Evolutionary conservation across 1,284 basidiomycete genomes (phyloP).

Genomic region (Afroboletus lepidellus): DNA sequence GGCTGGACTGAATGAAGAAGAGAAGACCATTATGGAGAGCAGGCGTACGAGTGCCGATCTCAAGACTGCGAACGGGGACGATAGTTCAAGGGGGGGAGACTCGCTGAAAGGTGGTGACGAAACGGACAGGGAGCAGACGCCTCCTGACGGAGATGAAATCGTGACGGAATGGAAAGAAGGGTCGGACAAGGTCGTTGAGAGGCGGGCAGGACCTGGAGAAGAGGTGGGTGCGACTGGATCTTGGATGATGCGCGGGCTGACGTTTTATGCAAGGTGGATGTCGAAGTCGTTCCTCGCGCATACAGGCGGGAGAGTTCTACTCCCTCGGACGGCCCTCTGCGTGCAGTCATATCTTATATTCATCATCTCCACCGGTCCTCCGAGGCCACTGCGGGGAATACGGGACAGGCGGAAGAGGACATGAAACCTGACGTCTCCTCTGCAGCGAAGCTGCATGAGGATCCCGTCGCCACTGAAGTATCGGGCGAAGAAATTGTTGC

Average conservation of each 20-base stretch:
- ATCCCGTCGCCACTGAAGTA: not conserved
- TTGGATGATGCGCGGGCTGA: constrained; percentile 13
- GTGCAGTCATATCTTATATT: constrained; percentile 8
- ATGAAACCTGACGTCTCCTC: not conserved
- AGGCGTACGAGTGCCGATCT: constrained; percentile 19
- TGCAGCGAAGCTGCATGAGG: constrained; percentile 1
- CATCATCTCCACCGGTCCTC: constrained; percentile 11
- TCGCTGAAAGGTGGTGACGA: constrained; percentile 17
- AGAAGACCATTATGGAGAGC: constrained; percentile 32
- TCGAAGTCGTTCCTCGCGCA: constrained; percentile 27
- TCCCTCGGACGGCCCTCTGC: not conserved
- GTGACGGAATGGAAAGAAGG: constrained; percentile 67
- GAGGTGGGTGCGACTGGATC: constrained; percentile 19
- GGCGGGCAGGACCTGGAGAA: constrained; percentile 30
- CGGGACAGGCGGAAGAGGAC: constrained; percentile 1
- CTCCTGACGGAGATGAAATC: constrained; percentile 45
- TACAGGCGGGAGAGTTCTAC: constrained; percentile 6
- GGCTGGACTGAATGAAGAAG: constrained; percentile 32
- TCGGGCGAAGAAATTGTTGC: not conserved
- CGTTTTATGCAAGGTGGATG: constrained; percentile 21
- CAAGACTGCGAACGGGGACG: constrained; percentile 3
- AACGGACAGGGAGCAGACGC: constrained; percentile 29
- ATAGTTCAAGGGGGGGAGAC: constrained; percentile 18
- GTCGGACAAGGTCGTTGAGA: constrained; percentile 48
- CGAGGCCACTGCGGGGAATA: not conserved